These are phyloP conservation scores for Annulohypoxylon stygium DNA, from an alignment of 495 filamentous ascomycete species.

Conservation along the genomic window DNA sequence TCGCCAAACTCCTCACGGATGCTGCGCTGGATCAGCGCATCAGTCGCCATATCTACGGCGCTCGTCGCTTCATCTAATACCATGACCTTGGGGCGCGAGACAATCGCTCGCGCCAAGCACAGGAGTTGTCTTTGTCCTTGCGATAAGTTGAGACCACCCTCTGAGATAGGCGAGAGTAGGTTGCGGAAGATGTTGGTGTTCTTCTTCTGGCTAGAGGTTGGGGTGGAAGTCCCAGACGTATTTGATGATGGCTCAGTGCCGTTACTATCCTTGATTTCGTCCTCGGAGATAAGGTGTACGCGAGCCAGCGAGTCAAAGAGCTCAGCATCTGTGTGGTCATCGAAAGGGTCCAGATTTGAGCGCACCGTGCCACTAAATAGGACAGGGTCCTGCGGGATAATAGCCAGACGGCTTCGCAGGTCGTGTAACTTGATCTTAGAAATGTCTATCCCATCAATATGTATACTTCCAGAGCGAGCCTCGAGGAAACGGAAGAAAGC, in stretches of 20 bases:
- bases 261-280: conserved; percentile 45
- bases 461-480: conserved; percentile 75
- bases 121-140: conserved; percentile 92
- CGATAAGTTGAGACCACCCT: conserved; percentile 83
- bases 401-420: conserved; percentile 79
- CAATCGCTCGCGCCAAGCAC: conserved; percentile 88
- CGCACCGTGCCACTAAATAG: conserved; percentile 89
- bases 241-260: conserved; percentile 27
- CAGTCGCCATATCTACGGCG: conserved; percentile 89
- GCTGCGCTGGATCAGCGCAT: conserved; percentile 82
- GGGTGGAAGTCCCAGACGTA: conserved; percentile 40
- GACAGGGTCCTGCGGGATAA: conserved; percentile 89
- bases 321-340: conserved; percentile 76
- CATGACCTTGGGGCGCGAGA: conserved; percentile 83
- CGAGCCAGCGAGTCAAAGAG: conserved; percentile 80
- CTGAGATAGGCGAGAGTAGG: conserved; percentile 73
- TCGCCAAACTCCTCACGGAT: conserved; percentile 84
- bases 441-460: conserved; percentile 82
- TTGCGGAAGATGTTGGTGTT: conserved; percentile 74
- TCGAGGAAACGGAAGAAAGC: conserved; percentile 88
- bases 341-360: conserved; percentile 84
- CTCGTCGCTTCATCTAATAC: conserved; percentile 92
- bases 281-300: conserved; percentile 74
- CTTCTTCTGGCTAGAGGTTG: conserved; percentile 44
- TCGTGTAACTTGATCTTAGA: conserved; percentile 80